A percentile compares a stretch with the other conserved stretches of the same genome.
Conservation (phyloP, 495 filamentous ascomycete species). For the Lasiosphaeria ovina region DNA sequence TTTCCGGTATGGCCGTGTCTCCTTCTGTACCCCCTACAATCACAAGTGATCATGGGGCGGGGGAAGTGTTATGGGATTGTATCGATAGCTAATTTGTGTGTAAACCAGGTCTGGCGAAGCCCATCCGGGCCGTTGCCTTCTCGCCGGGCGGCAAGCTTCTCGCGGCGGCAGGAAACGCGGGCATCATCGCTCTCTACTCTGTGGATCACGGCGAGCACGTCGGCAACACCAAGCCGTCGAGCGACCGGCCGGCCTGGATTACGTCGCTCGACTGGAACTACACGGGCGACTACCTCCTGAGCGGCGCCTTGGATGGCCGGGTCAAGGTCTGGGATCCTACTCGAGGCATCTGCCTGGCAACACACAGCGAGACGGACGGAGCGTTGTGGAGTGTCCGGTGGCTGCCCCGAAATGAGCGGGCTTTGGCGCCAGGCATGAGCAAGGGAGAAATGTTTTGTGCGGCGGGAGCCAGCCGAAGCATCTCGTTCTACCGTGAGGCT, state of each 20-base stretch:
- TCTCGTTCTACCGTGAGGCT: conserved; percentile 91
- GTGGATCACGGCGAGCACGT: conserved; percentile 89
- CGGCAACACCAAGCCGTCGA: conserved; percentile 66
- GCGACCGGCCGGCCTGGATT: conserved; percentile 72
- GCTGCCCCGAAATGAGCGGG: conserved; percentile 66
- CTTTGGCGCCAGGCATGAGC: conserved; percentile 42
- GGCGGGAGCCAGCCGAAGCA: conserved; percentile 73
- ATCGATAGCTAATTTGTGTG: background rate
- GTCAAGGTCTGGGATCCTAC: conserved; percentile 93
- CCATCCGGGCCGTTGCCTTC: conserved; percentile 80
- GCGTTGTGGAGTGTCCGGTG: conserved; percentile 85
- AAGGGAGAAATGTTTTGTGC: conserved; percentile 84
- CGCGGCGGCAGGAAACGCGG: conserved; percentile 89
- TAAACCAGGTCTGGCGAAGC: conserved; percentile 72
- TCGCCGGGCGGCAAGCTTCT: conserved; percentile 80
- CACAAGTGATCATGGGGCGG: background rate
- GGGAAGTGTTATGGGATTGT: background rate
- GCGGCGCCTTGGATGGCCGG: conserved; percentile 86
- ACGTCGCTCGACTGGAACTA: conserved; percentile 87
- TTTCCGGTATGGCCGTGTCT: conserved; percentile 60
- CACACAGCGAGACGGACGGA: conserved; percentile 85
- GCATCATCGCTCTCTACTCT: conserved; percentile 87
- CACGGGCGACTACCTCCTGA: conserved; percentile 90
- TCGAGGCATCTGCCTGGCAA: conserved; percentile 78
- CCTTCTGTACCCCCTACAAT: background rate